Conservation (phyloP, 208 protist genomes). For the Wallacemonas sp. region DNA sequence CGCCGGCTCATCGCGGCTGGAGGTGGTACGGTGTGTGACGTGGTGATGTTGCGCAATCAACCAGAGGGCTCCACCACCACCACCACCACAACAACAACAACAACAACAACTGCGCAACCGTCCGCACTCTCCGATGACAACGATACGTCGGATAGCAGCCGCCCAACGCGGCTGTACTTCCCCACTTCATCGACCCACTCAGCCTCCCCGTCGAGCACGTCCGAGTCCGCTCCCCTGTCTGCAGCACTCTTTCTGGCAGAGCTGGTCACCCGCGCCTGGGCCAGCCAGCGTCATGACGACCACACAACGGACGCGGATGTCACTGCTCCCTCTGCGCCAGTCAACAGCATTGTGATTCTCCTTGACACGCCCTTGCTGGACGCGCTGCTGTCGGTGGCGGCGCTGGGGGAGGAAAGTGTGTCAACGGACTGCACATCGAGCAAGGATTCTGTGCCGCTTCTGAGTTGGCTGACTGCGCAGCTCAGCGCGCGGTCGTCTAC, state of each 20-base stretch:
- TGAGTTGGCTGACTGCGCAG: background rate
- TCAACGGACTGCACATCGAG: too few relatives aligned
- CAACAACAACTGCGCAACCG: background rate
- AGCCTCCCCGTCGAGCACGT: too few relatives aligned
- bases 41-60: background rate
- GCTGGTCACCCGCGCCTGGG: too few relatives aligned
- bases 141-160: too few relatives aligned
- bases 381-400: background rate
- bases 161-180: too few relatives aligned
- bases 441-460: background rate
- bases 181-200: too few relatives aligned
- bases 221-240: too few relatives aligned
- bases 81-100: background rate
- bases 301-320: too few relatives aligned
- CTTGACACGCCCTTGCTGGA: conserved; percentile 10
- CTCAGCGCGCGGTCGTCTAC: background rate
- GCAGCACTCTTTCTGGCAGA: too few relatives aligned
- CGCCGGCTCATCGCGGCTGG: conserved; percentile 15
- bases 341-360: background rate
- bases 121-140: background rate
- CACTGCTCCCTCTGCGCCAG: too few relatives aligned
- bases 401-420: background rate
- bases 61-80: background rate
- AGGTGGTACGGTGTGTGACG: conserved; percentile 14
- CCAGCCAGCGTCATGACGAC: too few relatives aligned